Conservation (phyloP, 495 filamentous ascomycete genomes). For the Annulohypoxylon nitens region DNA sequence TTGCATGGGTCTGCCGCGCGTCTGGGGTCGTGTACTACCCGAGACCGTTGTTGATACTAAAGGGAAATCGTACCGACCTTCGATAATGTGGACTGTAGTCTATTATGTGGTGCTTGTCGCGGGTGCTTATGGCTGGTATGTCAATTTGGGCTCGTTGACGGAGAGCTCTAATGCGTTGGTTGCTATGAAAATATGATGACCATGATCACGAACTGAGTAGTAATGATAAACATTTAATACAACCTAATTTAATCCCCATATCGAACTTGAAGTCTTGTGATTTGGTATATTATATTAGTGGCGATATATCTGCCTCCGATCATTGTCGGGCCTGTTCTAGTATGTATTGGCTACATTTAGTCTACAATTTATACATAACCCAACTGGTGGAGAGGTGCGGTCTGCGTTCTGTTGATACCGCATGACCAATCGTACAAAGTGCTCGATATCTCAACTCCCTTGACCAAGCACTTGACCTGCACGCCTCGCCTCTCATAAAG, state of each 20-base stretch:
- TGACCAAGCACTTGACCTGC: background rate
- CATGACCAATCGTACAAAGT: slow-evolving; percentile 23
- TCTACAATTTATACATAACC: slow-evolving; percentile 10
- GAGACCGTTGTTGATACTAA: slow-evolving; percentile 25
- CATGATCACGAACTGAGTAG: background rate
- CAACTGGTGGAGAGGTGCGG: slow-evolving; percentile 5
- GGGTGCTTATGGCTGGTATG: slow-evolving; percentile 79
- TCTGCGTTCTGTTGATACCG: slow-evolving; percentile 13
- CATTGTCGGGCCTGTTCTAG: background rate
- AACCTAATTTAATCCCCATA: background rate
- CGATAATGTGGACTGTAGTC: slow-evolving; percentile 73
- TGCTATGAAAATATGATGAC: slow-evolving; percentile 48
- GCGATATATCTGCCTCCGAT: slow-evolving; percentile 17
- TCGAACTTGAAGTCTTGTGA: background rate
- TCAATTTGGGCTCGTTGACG: slow-evolving; percentile 78
- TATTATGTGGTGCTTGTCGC: slow-evolving; percentile 82
- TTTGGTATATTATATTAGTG: background rate
- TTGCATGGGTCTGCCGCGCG: slow-evolving; percentile 85
- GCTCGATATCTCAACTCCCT: background rate
- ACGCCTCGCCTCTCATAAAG: slow-evolving; percentile 2
- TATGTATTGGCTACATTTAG: slow-evolving; percentile 10
- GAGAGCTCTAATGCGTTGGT: slow-evolving; percentile 67
- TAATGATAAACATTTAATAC: slow-evolving; percentile 3
- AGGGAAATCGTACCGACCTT: slow-evolving; percentile 22
- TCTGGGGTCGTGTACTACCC: slow-evolving; percentile 81